Evolutionary conservation across 805 yeast genomes (phyloP), one percentile per base, ranked within the genome.

Genomic region (Yamadazyma paraphyllophila): DNA sequence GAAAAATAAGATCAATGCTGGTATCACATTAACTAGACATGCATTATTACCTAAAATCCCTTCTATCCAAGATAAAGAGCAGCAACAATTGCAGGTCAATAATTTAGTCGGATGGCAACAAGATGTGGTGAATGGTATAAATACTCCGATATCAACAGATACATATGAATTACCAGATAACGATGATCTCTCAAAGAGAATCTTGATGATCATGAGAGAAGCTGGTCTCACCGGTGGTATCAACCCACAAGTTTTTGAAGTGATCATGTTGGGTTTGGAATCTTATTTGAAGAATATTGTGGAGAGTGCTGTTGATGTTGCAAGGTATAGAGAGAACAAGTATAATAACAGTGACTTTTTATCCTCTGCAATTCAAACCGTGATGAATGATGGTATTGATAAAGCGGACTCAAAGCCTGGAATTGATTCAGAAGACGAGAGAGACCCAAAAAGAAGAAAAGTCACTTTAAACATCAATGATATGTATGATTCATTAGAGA

Each of bases 31-130:
- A 57, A 83, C 88, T 1, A 73, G 92, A 61, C 85, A 85, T 57
- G 79, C 88, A 0, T 67, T 82, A 59, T 73, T 85, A 41, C 97
- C 98, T 1, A 87, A 86, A 56, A 82, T 92, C 16, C 99, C 99
- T 3, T 81, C 83, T 59, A 82, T 78, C 33, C 77, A 76, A 45
- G 79, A 72, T 44, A 68, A 65, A 46, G 75, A 66, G 44, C 73
- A 71, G 49, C 76, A 68, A 50, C 76, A 64, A 48, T 53, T 64
- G 40, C 74, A 69, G 44, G 75, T 70, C 25, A 71, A 69, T 44
- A 80, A 78, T 53, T 77, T 88, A 29, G 77, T 82, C 26, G 85
- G 85, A 54, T 90, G 97, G 92, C 88, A 95, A 16, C 96, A 91
- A 62, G 98, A 94, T 59, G 88, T 94, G 13, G 77, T 85, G 44